A percentile compares a stretch with the other conserved stretches of the same genome.
Conservation (phyloP, 345 rosid genomes). For the Acer yangbiense region DNA sequence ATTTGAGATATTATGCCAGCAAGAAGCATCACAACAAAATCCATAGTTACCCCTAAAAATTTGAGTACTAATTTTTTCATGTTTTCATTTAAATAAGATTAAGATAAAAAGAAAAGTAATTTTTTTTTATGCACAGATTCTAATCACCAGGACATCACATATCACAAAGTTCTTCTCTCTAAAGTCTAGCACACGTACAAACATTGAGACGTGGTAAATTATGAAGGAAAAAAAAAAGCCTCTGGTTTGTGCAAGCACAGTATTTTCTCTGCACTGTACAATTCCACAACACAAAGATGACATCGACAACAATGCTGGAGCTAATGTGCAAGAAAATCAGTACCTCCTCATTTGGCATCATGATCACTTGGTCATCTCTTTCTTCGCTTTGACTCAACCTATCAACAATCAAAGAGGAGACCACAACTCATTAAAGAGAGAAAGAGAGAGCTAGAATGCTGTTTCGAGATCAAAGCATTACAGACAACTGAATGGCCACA, state of each 20-base stretch:
- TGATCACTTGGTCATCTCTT: slow-evolving; percentile 46
- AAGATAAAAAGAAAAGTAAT: not conserved
- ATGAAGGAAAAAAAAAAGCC: not conserved
- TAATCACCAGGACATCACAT: slow-evolving; percentile 6
- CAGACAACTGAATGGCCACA: not conserved
- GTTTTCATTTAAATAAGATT: slow-evolving; percentile 3
- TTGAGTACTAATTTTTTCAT: not conserved
- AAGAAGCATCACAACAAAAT: slow-evolving; percentile 13
- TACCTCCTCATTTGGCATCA: slow-evolving; percentile 23
- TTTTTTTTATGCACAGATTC: slow-evolving; percentile 19
- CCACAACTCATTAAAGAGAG: slow-evolving; percentile 1
- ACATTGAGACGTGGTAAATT: slow-evolving; percentile 13
- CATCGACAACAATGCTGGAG: slow-evolving; percentile 20
- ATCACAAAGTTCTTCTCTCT: slow-evolving; percentile 15
- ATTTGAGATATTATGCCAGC: slow-evolving; percentile 4
- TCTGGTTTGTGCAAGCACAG: slow-evolving; percentile 32
- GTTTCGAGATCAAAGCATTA: not conserved
- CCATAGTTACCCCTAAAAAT: slow-evolving; percentile 9
- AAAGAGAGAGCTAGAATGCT: not conserved
- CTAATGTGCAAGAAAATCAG: slow-evolving; percentile 34
- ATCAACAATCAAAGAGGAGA: slow-evolving; percentile 5
- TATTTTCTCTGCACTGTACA: slow-evolving; percentile 48
- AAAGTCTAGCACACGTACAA: slow-evolving; percentile 27
- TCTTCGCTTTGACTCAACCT: slow-evolving; percentile 77
- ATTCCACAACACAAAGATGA: slow-evolving; percentile 27